Evolutionary conservation across 768 basidiomycete genomes (phyloP), one percentile per base, ranked within the genome.

Genomic region (Clitopilus passeckerianus): DNA sequence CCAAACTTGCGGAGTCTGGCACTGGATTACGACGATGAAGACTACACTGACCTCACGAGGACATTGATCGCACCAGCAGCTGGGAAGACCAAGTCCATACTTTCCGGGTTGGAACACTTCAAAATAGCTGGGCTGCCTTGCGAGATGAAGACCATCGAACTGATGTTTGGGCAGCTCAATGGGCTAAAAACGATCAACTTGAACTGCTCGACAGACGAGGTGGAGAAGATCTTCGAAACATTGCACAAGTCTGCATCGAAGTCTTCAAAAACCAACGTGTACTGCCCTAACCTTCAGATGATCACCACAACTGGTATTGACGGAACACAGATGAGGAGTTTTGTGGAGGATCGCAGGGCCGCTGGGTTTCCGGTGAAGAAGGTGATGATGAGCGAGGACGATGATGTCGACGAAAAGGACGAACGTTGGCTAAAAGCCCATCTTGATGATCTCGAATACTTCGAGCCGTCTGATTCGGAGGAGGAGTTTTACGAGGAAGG

Each of bases 21-120:
- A 6, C 75, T 91, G n/a, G 80, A 87, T 63, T 81, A 85, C 58
- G 80, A 84, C 53, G 67, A 73, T 1, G 77, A 74, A 16, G 87
- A 90, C 62, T 87, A 77, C 65, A 75, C 75, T 6, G 72, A 76
- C 0, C 73, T 90, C 57, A 74, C 80, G 27, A 60, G 66, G 34
- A 74, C 76, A 54, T 75, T 90, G 22, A 68, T 77, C 16, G 65
- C 59, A 5, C 76, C 79, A 0, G 68, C 73, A 37, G 71, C 73
- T 4, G 72, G 74, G 9, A 73, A 74, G 52, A 68, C 68, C 15
- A 75, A 77, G 58, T 79, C 80, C 14, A 56, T 86, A 9, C 75
- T 89, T 43, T 71, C 70, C 15, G 74, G 75, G 15, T 68, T 91
- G 53, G 74, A 81, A 56, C 70, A 74, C 58, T 73, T 90, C 55